Evolutionary conservation across 2,329 filamentous ascomycete species (phyloP).

Genomic region (Pezicula neosporulosa): DNA sequence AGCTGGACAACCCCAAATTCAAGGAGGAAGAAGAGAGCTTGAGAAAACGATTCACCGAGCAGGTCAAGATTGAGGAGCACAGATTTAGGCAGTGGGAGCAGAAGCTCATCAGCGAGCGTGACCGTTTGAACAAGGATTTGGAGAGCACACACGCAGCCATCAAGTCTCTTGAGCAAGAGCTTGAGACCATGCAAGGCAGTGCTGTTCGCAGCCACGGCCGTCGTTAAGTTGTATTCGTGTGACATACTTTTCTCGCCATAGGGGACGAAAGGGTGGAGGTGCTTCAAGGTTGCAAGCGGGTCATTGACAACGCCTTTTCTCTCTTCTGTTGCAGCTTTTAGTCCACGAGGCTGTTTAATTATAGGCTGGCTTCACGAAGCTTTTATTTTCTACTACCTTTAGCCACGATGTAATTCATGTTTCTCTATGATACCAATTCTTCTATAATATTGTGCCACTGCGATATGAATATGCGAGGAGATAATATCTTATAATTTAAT

Average conservation of each 20-base stretch:
- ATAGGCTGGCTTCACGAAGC: constrained; percentile 14
- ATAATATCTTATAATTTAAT: not conserved
- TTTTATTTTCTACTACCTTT: constrained; percentile 24
- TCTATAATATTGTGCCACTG: not conserved
- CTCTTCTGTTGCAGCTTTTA: constrained; percentile 15
- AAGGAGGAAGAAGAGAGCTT: constrained; percentile 99
- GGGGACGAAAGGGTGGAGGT: constrained; percentile 10
- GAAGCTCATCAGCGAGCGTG: constrained; percentile 98
- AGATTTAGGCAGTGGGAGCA: constrained; percentile 99
- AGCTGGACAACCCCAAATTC: constrained; percentile 99
- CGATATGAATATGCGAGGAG: not conserved
- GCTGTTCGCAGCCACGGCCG: constrained; percentile 89
- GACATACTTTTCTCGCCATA: not conserved
- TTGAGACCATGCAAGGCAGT: constrained; percentile 89
- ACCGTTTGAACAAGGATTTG: constrained; percentile 99
- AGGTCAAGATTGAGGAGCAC: constrained; percentile 99
- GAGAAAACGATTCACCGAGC: constrained; percentile 98
- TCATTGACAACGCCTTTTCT: constrained; percentile 23
- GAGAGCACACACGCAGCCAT: constrained; percentile 95
- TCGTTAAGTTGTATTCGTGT: constrained; percentile 53
- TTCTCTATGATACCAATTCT: constrained; percentile 13
- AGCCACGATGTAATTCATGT: constrained; percentile 32
- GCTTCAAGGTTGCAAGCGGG: constrained; percentile 22
- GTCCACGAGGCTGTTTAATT: constrained; percentile 20
- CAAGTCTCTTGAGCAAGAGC: constrained; percentile 82